Conservation (phyloP, 148 eudicot species). For the Amaranthus palmeri region DNA sequence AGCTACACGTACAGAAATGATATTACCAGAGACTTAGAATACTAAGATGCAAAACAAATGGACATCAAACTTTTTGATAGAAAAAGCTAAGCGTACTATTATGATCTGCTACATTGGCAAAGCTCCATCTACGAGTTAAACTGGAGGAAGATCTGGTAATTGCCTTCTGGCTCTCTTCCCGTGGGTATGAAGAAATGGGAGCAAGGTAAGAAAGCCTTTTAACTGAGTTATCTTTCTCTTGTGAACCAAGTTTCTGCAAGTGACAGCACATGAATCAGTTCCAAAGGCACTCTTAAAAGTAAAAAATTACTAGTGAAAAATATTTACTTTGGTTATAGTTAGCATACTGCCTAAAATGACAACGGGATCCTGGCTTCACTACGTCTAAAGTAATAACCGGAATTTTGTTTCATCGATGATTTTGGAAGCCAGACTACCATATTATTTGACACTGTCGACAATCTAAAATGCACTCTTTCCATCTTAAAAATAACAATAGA, state of each 20-base stretch:
- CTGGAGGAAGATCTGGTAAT: slow-evolving; percentile 59
- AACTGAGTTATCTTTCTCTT: slow-evolving; percentile 70
- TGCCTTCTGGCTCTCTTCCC: slow-evolving; percentile 75
- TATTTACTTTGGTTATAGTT: background rate
- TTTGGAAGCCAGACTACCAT: background rate
- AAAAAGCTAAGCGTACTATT: slow-evolving; percentile 52
- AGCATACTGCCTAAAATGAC: background rate
- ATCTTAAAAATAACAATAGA: slow-evolving; percentile 1
- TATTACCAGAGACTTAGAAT: background rate
- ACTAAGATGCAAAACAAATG: background rate
- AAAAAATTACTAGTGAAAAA: background rate
- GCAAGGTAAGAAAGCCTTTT: slow-evolving; percentile 55
- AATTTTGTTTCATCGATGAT: background rate
- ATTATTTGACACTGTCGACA: background rate
- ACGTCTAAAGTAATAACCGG: background rate
- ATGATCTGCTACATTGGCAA: slow-evolving; percentile 47
- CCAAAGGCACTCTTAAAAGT: background rate
- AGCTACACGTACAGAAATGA: background rate
- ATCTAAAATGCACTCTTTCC: background rate
- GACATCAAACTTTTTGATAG: background rate
- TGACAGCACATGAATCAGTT: background rate
- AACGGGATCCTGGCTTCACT: background rate
- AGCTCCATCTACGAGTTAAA: slow-evolving; percentile 61
- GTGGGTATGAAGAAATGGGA: slow-evolving; percentile 39
- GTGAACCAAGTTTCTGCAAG: slow-evolving; percentile 64